A percentile compares a stretch with the other conserved stretches of the same genome.
phyloP scores from a whole-genome alignment of 1,139 yeast genomes.

The Candida buenavistaensis region DNA sequence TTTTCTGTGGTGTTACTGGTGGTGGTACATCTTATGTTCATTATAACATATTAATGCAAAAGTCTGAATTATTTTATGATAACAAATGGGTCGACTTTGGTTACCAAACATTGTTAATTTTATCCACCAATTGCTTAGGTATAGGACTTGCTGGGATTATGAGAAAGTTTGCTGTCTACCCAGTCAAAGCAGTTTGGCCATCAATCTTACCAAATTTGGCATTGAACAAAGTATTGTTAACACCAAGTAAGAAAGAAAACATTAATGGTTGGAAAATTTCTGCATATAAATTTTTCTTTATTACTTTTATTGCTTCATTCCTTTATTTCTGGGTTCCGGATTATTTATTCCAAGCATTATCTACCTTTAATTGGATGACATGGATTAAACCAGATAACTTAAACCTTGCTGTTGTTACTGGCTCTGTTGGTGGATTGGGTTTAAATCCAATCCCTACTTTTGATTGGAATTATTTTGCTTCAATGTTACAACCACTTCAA shows the following conservation, averaged over 20 bases:
- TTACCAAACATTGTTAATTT: slow-evolving; percentile 48
- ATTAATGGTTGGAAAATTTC: slow-evolving; percentile 41
- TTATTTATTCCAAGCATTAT: slow-evolving; percentile 31
- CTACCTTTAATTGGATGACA: slow-evolving; percentile 38
- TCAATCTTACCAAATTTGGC: slow-evolving; percentile 55
- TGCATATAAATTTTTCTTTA: slow-evolving; percentile 30
- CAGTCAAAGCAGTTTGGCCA: slow-evolving; percentile 59
- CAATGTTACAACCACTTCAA: slow-evolving; percentile 20
- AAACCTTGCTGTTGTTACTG: slow-evolving; percentile 56
- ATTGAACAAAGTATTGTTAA: slow-evolving; percentile 51
- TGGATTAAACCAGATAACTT: slow-evolving; percentile 36
- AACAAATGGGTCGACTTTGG: slow-evolving; percentile 47
- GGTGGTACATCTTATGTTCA: slow-evolving; percentile 43
- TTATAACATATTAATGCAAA: slow-evolving; percentile 46
- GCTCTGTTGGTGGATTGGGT: slow-evolving; percentile 53
- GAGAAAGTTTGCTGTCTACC: slow-evolving; percentile 58
- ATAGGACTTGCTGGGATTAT: slow-evolving; percentile 64
- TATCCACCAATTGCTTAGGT: slow-evolving; percentile 60
- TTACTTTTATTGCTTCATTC: slow-evolving; percentile 24
- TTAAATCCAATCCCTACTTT: slow-evolving; percentile 57
- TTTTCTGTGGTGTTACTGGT: slow-evolving; percentile 27
- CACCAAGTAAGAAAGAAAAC: slow-evolving; percentile 39
- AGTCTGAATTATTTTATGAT: slow-evolving; percentile 37
- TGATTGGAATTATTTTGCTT: slow-evolving; percentile 45
- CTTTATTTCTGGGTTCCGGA: slow-evolving; percentile 37